A percentile compares a stretch with the other conserved stretches of the same genome.
phyloP scores from a whole-genome alignment of 257 asterid species.

The Solanum bulbocastanum region DNA sequence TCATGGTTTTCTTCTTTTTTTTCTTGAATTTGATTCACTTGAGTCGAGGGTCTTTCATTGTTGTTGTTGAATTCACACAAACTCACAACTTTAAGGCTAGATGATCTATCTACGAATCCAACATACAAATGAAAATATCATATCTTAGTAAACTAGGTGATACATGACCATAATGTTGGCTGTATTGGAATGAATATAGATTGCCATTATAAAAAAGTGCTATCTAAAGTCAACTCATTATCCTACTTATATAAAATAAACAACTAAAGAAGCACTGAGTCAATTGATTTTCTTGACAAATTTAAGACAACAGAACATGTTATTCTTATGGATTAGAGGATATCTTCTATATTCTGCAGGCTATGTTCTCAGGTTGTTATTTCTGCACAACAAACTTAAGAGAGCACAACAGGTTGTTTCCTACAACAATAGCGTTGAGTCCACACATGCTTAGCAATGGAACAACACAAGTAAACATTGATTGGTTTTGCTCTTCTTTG shows the following conservation, averaged over 20 bases:
- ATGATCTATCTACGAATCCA: too few species aligned
- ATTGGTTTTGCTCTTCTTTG: background rate
- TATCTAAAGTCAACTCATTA: background rate
- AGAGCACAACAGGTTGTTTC: too few species aligned
- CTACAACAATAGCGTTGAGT: background rate
- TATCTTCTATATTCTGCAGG: background rate
- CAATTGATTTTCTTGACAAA: background rate
- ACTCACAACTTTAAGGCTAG: too few species aligned
- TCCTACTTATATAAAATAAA: background rate
- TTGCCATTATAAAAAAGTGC: background rate
- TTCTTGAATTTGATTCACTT: too few species aligned
- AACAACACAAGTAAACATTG: background rate
- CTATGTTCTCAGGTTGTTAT: background rate
- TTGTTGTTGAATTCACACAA: too few species aligned
- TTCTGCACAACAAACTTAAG: too few species aligned
- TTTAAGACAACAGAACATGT: background rate
- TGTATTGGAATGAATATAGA: background rate
- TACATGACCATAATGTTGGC: too few species aligned
- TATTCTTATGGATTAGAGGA: background rate
- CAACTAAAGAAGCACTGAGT: background rate
- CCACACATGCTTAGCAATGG: background rate
- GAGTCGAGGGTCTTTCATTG: too few species aligned
- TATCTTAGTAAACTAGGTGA: too few species aligned
- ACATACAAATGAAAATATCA: too few species aligned
- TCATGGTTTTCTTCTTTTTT: too few species aligned